Base-by-base conservation (phyloP, 73 alveolate genomes). In the Paramecium octaurelia region DNA sequence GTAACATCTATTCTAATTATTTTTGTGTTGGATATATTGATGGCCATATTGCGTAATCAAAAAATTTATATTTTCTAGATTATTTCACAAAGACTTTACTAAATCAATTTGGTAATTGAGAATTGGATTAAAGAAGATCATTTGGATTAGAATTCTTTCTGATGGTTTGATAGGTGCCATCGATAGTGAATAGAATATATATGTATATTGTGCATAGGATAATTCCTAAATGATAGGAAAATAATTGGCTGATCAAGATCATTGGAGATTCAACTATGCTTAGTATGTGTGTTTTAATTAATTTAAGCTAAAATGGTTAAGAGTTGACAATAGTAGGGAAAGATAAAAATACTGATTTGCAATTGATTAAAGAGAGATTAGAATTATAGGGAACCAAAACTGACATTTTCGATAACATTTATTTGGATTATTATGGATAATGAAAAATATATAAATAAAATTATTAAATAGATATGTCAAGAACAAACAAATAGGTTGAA, bases 81-180 rank as follows among this genome's bases (percentile, higher is more conserved):
- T 80, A 80, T 80, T 44, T 80, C 46, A 80, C 46, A 80, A 80
- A 80, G 91, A 80, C 1, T 80, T 43, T 44, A 11, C 91, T 1
- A 80, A 80, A 10, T 80, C 91, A 20, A 44, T 80, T 10, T 34
- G 48, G 70, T 68, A 68, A 68, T 68, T 68, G 21, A 68, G 84
- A 23, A 31, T 31, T 23, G 20, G 50, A 4, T 31, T 68, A 34
- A 68, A 68, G 46, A 27, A 24, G 27, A 68, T 68, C 2, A 68
- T 68, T 3, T 68, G 40, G 40, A 68, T 68, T 12, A 34, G 10
- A 31, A 31, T 68, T 12, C 23, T 68, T 14, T 68, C 50, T 4
- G 40, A 27, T 31, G 40, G 46, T 12, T 68, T 31, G 29, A 31
- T 68, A 9, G 46, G 20, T 14, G 21, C 29, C 5, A 68, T 68